Base-by-base conservation (phyloP, 2,329 filamentous ascomycete species). In the Apiospora arundinis region DNA sequence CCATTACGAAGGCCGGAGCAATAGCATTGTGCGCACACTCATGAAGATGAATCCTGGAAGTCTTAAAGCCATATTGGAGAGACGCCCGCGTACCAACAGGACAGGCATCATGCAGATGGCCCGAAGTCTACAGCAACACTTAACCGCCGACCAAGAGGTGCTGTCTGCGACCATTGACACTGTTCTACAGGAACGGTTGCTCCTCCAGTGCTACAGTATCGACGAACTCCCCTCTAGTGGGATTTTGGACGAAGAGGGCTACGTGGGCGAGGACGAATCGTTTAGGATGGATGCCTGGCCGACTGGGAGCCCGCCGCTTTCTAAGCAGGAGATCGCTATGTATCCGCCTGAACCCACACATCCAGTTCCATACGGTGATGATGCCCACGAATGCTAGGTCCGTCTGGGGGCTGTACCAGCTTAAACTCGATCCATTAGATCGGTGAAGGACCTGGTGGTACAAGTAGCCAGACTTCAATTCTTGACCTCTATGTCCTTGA, bases 31-130 rank as follows among this genome's bases (percentile, higher is more conserved):
- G 28, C 76, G 75, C 21, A 84, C 83, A 0, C 79, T 83, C 72
- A 76, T 85, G 74, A 89, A 89, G 78, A 81, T 89, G 9, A 80
- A 82, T 5, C 88, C 88, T 0, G 77, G 82, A 14, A 81, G 87
- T 70, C 81, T 90, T n/a, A 82, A 87, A 73, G 80, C 85, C 72
- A 82, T 88, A 70, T 82, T 89, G 60, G 81, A 84, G 40, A 82
- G 84, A 69, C 82, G 83, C 23, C 84, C 85, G 75, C 82, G 80
- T 69, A 87, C 85, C 60, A 83, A 84, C 28, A 85, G 83, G 67
- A 79, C 78, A 42, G 83, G 83, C 12, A 82, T 88, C 11, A 81
- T 88, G 14, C 74, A 77, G 6, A 83, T 84, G 69, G 80, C 86
- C 4, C 81, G 79, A 7, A 74, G 81, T 4, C 80, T 80, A 14